A percentile compares a stretch with the other conserved stretches of the same genome.
Evolutionary conservation across 306 rosid genomes (phyloP).

Genomic region (Medicago ruthenica): DNA sequence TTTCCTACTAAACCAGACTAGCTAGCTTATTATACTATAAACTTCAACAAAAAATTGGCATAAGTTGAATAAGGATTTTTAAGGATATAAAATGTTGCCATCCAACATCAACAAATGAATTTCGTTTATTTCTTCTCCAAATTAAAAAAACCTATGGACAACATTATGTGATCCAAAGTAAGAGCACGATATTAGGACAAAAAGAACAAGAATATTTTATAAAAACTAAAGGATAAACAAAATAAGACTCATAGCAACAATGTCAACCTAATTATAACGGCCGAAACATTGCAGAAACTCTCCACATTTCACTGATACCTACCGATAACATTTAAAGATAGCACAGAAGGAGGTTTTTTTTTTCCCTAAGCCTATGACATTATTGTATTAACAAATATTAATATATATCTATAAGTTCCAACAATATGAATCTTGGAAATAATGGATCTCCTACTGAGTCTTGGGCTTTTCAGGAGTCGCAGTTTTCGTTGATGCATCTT

Average conservation of each 20-base stretch:
- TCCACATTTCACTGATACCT: background rate
- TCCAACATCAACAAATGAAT: background rate
- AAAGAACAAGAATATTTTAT: background rate
- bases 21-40: too few relatives aligned
- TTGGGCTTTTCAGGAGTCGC: slow-evolving; percentile 15
- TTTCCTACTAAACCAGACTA: too few relatives aligned
- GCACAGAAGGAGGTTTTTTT: background rate
- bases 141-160: background rate
- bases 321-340: background rate
- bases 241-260: background rate
- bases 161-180: background rate
- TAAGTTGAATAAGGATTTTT: too few relatives aligned
- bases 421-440: background rate
- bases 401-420: background rate
- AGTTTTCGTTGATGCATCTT: slow-evolving; percentile 35
- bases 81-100: background rate
- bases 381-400: background rate
- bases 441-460: slow-evolving; percentile 38
- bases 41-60: background rate
- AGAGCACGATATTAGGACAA: background rate
- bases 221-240: background rate
- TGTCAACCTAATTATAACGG: background rate
- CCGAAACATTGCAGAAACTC: background rate
- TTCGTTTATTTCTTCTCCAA: background rate
- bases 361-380: background rate